Evolutionary conservation across 306 rosid genomes (phyloP), one percentile per base, ranked within the genome.

Genomic region (Leucaena leucocephala): DNA sequence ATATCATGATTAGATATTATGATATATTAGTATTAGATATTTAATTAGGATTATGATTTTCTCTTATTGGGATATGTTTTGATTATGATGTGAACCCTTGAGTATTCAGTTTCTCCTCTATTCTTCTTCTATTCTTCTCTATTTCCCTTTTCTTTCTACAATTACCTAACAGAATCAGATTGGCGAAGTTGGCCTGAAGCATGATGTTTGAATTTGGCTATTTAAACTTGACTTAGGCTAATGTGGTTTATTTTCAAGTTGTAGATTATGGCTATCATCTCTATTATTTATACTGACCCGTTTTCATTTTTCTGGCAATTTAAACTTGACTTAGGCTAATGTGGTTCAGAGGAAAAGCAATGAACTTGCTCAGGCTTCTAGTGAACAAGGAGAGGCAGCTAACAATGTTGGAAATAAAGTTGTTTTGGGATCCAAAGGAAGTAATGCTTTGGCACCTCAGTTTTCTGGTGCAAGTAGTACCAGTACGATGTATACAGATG

Each of bases 271-370:
- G 76, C 42, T 76, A 59, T 43, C 38, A 34, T 73, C 7, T 70
- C 34, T 61, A 55, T 44, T 76, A 19, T 82, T 61, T 83, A 73
- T 86, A 76, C 81, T 83, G 21, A 68, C 52, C 54, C 36, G 54
- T 46, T 45, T 86, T 45, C 52, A 71, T 52, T 55, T 21, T 78
- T 76, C 38, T 78, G 82, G 62, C 27, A 66, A 36, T 84, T 27
- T 27, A 27, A 27, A 27, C 27, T 27, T 27, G 27, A 27, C 27
- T 27, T 27, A 27, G 27, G 27, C 27, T 27, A 27, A 27, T 27
- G 27, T 81, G 81, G 39, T 86, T 78, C 89, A 96, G 99, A 91
- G 86, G 74, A 93, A 71, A 86, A 86, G 83, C 55, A 91, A 90
- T 4, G 96, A 84, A 85, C 92, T 89, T 79, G 89, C 90, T 70